Conservation (phyloP, 257 asterid species). For the Solanum medicagineum region DNA sequence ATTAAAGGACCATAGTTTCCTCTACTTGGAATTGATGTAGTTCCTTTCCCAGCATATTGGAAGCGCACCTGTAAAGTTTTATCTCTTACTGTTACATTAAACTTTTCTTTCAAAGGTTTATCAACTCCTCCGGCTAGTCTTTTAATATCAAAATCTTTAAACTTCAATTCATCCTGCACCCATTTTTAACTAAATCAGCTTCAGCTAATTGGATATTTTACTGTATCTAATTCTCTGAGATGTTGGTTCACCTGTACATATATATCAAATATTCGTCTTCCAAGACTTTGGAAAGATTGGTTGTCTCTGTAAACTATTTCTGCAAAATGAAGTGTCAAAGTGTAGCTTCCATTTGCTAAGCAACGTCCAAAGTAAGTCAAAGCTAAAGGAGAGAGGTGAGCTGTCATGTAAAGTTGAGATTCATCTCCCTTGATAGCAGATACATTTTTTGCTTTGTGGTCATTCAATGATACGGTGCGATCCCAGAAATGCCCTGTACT, state of each 20-base stretch:
- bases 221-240: not conserved
- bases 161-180: slow-evolving; percentile 24
- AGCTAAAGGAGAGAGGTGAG: slow-evolving; percentile 44
- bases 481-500: slow-evolving; percentile 37
- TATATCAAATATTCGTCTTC: slow-evolving; percentile 54
- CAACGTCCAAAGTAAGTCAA: slow-evolving; percentile 56
- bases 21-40: slow-evolving; percentile 27
- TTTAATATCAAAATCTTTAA: slow-evolving; percentile 35
- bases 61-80: slow-evolving; percentile 34
- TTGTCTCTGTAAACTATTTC: slow-evolving; percentile 39
- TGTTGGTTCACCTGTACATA: slow-evolving; percentile 38
- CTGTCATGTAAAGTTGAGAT: slow-evolving; percentile 27
- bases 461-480: not conserved
- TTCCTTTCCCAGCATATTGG: slow-evolving; percentile 40
- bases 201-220: not conserved
- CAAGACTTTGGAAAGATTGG: slow-evolving; percentile 42
- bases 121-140: slow-evolving; percentile 34
- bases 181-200: not conserved
- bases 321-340: slow-evolving; percentile 48
- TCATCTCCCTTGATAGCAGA: slow-evolving; percentile 24
- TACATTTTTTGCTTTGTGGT: slow-evolving; percentile 21
- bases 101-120: slow-evolving; percentile 1
- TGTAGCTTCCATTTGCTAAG: slow-evolving; percentile 54
- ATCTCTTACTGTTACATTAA: slow-evolving; percentile 16
- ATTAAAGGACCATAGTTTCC: slow-evolving; percentile 49